These are phyloP conservation scores for Colletotrichum musicola DNA, from an alignment of 2,329 filamentous ascomycete genomes.

Conservation along the genomic window DNA sequence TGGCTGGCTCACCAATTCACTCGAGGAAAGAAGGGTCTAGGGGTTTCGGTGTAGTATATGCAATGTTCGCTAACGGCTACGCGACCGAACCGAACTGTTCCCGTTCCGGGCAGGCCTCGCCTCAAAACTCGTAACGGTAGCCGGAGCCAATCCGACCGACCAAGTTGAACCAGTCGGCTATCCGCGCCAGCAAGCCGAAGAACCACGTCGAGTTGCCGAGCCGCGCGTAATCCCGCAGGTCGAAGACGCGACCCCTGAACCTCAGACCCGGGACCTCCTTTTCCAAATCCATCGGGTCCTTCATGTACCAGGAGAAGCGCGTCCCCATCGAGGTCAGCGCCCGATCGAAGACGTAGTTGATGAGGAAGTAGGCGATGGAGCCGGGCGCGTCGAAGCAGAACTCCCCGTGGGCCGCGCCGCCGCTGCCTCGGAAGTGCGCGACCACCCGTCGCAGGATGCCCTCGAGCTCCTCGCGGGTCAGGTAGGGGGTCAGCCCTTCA, in stretches of 20 bases:
- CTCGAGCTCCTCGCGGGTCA: constrained; percentile 43
- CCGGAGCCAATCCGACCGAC: too few relatives aligned
- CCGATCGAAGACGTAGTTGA: constrained; percentile 4
- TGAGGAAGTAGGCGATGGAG: neutral
- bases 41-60: too few relatives aligned
- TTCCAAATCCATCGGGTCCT: constrained; percentile 18
- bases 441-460: constrained; percentile 43
- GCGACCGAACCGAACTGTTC: too few relatives aligned
- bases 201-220: too few relatives aligned
- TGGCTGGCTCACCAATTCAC: too few relatives aligned
- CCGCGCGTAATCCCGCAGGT: too few relatives aligned
- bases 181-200: too few relatives aligned
- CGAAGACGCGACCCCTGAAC: constrained; percentile 27
- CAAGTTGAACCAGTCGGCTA: too few relatives aligned
- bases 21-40: too few relatives aligned
- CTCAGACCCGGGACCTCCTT: constrained; percentile 17
- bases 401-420: constrained; percentile 42
- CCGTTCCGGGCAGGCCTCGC: too few relatives aligned
- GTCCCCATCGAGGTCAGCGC: constrained; percentile 29
- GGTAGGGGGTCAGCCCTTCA: constrained; percentile 50
- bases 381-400: constrained; percentile 29
- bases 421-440: constrained; percentile 43
- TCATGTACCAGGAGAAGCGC: constrained; percentile 15
- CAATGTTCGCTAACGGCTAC: too few relatives aligned
- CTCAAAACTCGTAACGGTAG: too few relatives aligned